These are phyloP conservation scores for Phlebiopsis flavidoalba DNA, from an alignment of 768 basidiomycete species.

Conservation along the genomic window DNA sequence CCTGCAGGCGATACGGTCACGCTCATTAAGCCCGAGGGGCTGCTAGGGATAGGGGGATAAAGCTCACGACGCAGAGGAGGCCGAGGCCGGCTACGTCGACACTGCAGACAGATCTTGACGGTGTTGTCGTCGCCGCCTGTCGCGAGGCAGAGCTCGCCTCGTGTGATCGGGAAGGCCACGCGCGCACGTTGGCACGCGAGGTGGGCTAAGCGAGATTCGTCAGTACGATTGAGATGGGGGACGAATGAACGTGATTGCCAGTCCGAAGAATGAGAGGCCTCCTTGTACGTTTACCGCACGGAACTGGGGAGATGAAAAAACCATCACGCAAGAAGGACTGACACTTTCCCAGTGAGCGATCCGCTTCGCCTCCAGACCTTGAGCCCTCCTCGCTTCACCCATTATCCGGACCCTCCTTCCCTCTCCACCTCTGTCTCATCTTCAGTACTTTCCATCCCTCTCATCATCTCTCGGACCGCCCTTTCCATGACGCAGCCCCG, in stretches of 20 bases:
- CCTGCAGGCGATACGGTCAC: constrained; percentile 28
- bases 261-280: not conserved
- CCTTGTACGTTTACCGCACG: not conserved
- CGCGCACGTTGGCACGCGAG: constrained; percentile 90
- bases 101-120: constrained; percentile 94
- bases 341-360: constrained; percentile 93
- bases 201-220: constrained; percentile 53
- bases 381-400: constrained; percentile 58
- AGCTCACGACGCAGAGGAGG: constrained; percentile 75
- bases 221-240: constrained; percentile 12
- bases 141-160: constrained; percentile 71
- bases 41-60: constrained; percentile 1
- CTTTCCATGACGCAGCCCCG: constrained; percentile 47
- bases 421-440: constrained; percentile 64
- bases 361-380: constrained; percentile 83
- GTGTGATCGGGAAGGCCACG: constrained; percentile 83
- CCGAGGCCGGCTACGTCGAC: constrained; percentile 71
- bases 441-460: constrained; percentile 64
- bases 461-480: constrained; percentile 52
- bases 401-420: constrained; percentile 52
- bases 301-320: not conserved
- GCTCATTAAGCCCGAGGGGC: constrained; percentile 8
- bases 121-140: constrained; percentile 94
- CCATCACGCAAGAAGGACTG: constrained; percentile 31
- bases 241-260: not conserved